Base-by-base conservation (phyloP, 139 green algal genomes). In the Chlorokybus atmophyticus region DNA sequence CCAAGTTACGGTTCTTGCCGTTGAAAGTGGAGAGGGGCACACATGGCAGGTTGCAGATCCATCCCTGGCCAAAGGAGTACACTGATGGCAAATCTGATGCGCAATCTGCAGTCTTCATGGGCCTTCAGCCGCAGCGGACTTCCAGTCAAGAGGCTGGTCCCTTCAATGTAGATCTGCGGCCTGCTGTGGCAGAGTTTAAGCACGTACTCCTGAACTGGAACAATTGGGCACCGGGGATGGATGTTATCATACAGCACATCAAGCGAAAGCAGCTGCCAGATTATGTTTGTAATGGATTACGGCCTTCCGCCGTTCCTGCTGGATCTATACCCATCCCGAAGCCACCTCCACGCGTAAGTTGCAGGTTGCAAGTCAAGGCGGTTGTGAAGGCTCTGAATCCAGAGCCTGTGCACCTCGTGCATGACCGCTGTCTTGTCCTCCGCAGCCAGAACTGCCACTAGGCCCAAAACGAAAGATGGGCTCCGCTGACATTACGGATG, bases 1-100 rank as follows among this genome's bases (percentile, higher is more conserved):
- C 82, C 10, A 66, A 84, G 38, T 64, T 95, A 52, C 62, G 88
- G 1, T 64, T 81, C 40, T 78, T 95, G 24, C 75, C 88, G 29
- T 60, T 72, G 40, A 55, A 59, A 52, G 54, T 70, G 55, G 39
- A 73, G 64, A 39, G 29, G 3, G 25, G 65, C 28, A 60, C 57
- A 8, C 7, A 42, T 24, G 60, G 52, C 3, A 30, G 52, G 25
- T 57, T 82, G 4, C 61, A 64, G 23, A 71, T 86, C 50, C 64
- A 87, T 7, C 83, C 83, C 0, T 79, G 79, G 60, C 73, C 82
- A 26, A 71, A 78, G 7, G 72, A 81, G 7, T 64, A 82, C 32
- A 40, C 39, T 2, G 50, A 73, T 19, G 31, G 35, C n/a, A 48
- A 26, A 17, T 5, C 19, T 2, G 14, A 30, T 4, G 32, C 14